Evolutionary conservation across 2,329 filamentous ascomycete genomes (phyloP).

Genomic region (Neodidymelliopsis sp.): DNA sequence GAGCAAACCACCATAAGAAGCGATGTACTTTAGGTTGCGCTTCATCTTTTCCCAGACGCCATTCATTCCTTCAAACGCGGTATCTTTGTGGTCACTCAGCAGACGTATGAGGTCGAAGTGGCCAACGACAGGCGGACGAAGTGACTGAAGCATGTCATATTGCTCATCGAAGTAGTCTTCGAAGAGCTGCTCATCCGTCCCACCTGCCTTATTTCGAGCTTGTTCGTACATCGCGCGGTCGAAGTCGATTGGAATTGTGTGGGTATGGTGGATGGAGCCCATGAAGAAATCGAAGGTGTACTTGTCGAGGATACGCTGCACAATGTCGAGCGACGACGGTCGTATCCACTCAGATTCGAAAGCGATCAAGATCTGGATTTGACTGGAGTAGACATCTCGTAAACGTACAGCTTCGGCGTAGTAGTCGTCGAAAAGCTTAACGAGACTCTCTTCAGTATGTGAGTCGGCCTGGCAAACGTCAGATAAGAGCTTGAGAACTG

Average conservation of each 20-base stretch:
- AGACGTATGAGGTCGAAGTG: conserved; percentile 94
- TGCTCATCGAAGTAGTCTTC: conserved; percentile 90
- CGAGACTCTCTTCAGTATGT: conserved; percentile 43
- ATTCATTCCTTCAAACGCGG: conserved; percentile 65
- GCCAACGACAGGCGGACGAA: conserved; percentile 81
- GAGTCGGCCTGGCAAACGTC: conserved; percentile 24
- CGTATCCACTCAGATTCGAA: conserved; percentile 96
- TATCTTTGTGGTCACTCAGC: conserved; percentile 72
- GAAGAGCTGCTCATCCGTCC: conserved; percentile 70
- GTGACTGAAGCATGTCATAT: conserved; percentile 75
- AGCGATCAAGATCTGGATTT: conserved; percentile 83
- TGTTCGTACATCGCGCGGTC: conserved; percentile 70
- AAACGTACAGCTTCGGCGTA: conserved; percentile 77
- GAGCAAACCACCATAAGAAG: conserved; percentile 78
- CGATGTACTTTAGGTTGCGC: conserved; percentile 77
- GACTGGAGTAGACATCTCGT: conserved; percentile 70
- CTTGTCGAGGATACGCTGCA: conserved; percentile 65
- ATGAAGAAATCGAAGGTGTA: conserved; percentile 86
- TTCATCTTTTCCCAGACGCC: conserved; percentile 76
- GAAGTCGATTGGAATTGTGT: conserved; percentile 88
- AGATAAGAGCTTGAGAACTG: conserved; percentile 8
- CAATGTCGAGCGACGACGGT: conserved; percentile 66
- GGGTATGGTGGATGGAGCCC: conserved; percentile 90
- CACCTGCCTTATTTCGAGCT: conserved; percentile 64
- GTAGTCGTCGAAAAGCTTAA: conserved; percentile 71